A percentile compares a stretch with the other conserved stretches of the same genome.
These are phyloP conservation scores for Alternaria incomplexa DNA, from an alignment of 2,329 filamentous ascomycete genomes.

Conservation along the genomic window DNA sequence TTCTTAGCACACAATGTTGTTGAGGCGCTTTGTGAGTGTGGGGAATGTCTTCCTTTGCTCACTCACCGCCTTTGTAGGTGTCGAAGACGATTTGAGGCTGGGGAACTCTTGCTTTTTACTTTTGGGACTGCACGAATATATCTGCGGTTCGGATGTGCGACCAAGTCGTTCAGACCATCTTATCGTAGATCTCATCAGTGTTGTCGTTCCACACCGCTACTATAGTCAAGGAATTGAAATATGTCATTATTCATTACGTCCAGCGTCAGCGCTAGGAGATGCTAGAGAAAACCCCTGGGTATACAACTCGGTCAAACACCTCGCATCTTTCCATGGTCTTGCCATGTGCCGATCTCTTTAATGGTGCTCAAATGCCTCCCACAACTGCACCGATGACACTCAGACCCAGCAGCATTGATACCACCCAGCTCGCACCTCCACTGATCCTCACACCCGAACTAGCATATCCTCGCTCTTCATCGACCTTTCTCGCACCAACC, in stretches of 20 bases:
- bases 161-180: background rate
- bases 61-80: background rate
- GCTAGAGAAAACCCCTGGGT: background rate
- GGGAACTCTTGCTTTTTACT: background rate
- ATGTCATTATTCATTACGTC: background rate
- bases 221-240: background rate
- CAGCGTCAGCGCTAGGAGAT: background rate
- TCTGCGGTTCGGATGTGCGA: background rate
- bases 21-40: background rate
- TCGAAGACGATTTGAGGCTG: background rate
- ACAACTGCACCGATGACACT: conserved; percentile 14
- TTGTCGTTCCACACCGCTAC: background rate
- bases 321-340: background rate
- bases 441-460: conserved; percentile 7
- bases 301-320: conserved; percentile 9
- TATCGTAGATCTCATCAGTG: background rate
- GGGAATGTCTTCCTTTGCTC: background rate
- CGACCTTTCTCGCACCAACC: conserved; percentile 7
- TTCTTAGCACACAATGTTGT: background rate
- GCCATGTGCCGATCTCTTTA: background rate
- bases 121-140: background rate
- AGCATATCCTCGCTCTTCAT: conserved; percentile 8
- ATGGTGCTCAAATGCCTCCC: background rate
- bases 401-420: conserved; percentile 11
- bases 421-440: conserved; percentile 6